Evolutionary conservation across 2,329 filamentous ascomycete species (phyloP).

Genomic region (Lomentospora prolificans): DNA sequence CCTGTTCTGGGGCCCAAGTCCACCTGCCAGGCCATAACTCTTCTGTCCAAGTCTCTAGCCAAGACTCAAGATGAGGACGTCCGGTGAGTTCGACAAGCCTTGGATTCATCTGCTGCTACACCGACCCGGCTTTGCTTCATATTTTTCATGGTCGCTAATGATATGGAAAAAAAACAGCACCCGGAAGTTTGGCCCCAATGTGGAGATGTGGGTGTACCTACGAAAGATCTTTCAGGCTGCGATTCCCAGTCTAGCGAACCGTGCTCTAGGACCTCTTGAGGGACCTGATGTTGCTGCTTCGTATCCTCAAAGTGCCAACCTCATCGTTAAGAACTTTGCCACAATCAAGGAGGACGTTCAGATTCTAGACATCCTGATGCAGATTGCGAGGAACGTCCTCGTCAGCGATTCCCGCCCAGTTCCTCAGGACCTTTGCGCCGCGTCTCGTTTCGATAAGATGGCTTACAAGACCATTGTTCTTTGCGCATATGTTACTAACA

Average conservation of each 20-base stretch:
- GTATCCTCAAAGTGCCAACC: slow-evolving; percentile 49
- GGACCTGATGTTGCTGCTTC: slow-evolving; percentile 43
- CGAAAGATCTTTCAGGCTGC: slow-evolving; percentile 52
- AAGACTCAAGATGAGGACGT: slow-evolving; percentile 55
- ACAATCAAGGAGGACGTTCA: slow-evolving; percentile 52
- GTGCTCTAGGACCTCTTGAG: slow-evolving; percentile 44
- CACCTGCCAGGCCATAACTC: slow-evolving; percentile 40
- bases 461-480: slow-evolving; percentile 56
- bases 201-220: slow-evolving; percentile 57
- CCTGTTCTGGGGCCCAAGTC: slow-evolving; percentile 49
- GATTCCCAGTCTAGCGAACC: slow-evolving; percentile 48
- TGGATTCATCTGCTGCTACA: not conserved
- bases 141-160: not conserved
- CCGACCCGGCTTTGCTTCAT: not conserved
- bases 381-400: slow-evolving; percentile 54
- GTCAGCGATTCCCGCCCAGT: slow-evolving; percentile 51
- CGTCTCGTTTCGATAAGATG: slow-evolving; percentile 55
- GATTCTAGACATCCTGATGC: slow-evolving; percentile 56
- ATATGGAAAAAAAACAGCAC: too few relatives aligned
- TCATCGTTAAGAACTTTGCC: slow-evolving; percentile 54
- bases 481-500: slow-evolving; percentile 50
- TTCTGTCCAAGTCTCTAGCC: slow-evolving; percentile 51
- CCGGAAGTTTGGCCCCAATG: slow-evolving; percentile 52
- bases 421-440: slow-evolving; percentile 55
- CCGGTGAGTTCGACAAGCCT: slow-evolving; percentile 30